A percentile compares a stretch with the other conserved stretches of the same genome.
Conservation (phyloP, 2,329 filamentous ascomycete genomes). For the Verticillium isaacii region DNA sequence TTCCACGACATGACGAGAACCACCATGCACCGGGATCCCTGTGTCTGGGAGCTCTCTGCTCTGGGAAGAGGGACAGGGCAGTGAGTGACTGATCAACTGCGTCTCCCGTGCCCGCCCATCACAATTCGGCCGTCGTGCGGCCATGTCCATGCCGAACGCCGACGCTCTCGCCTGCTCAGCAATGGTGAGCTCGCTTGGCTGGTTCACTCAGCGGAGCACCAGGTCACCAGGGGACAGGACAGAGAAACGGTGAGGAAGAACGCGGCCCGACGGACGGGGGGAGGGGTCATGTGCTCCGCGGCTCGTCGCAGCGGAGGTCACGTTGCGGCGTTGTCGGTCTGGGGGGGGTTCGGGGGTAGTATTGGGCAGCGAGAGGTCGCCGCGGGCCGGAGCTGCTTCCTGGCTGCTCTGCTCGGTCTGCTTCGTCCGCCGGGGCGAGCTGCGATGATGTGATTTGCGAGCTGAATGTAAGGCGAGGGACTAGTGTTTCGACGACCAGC, state of each 20-base stretch:
- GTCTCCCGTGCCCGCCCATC: constrained; percentile 12
- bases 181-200: background rate
- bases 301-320: background rate
- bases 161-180: constrained; percentile 9
- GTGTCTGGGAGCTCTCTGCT: background rate
- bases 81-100: constrained; percentile 3
- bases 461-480: constrained; percentile 13
- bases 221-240: background rate
- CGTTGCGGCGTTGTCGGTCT: background rate
- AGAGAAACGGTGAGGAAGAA: background rate
- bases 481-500: constrained; percentile 4
- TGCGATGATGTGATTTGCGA: constrained; percentile 6
- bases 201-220: too few relatives aligned
- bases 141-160: background rate
- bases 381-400: background rate
- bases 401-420: background rate
- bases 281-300: too few relatives aligned
- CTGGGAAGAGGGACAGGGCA: background rate
- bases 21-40: background rate
- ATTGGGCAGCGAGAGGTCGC: constrained; percentile 9
- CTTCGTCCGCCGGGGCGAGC: background rate
- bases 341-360: background rate
- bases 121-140: constrained; percentile 12
- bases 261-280: too few relatives aligned
- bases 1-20: background rate